phyloP scores from a whole-genome alignment of 2,329 filamentous ascomycete species.

The Nigrospora oryzae region DNA sequence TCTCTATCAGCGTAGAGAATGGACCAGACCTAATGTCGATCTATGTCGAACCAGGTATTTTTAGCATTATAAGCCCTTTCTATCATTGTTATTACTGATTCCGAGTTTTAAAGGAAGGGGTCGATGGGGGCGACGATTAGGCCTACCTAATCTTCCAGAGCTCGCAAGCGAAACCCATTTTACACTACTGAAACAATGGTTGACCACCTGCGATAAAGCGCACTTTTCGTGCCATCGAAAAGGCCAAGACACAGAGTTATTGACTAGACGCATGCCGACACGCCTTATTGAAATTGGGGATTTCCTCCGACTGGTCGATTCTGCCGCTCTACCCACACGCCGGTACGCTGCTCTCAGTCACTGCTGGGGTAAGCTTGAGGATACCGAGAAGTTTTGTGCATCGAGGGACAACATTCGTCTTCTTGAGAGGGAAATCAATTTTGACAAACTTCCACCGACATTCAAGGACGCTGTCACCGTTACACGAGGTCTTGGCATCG shows the following conservation, averaged over 20 bases:
- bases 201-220: constrained; percentile 4
- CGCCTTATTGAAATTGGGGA: constrained; percentile 6
- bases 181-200: constrained; percentile 4
- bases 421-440: neutral
- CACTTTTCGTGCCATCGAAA: constrained; percentile 2
- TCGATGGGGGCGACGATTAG: constrained; percentile 2
- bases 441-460: constrained; percentile 4
- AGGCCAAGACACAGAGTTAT: neutral
- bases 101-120: neutral
- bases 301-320: neutral
- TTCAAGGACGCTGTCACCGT: constrained; percentile 7
- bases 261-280: constrained; percentile 4
- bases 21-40: constrained; percentile 3
- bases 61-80: neutral
- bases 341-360: constrained; percentile 2
- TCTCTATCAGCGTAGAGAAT: neutral
- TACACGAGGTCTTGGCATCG: constrained; percentile 4
- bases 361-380: constrained; percentile 1
- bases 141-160: constrained; percentile 5
- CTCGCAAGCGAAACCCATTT: constrained; percentile 3
- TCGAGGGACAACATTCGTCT: neutral
- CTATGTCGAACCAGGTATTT: constrained; percentile 3
- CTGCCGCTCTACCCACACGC: neutral
- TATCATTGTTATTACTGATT: no score
- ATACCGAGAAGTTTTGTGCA: neutral